Evolutionary conservation across 768 basidiomycete genomes (phyloP), one percentile per base, ranked within the genome.

Genomic region (Agrocybe pediades): DNA sequence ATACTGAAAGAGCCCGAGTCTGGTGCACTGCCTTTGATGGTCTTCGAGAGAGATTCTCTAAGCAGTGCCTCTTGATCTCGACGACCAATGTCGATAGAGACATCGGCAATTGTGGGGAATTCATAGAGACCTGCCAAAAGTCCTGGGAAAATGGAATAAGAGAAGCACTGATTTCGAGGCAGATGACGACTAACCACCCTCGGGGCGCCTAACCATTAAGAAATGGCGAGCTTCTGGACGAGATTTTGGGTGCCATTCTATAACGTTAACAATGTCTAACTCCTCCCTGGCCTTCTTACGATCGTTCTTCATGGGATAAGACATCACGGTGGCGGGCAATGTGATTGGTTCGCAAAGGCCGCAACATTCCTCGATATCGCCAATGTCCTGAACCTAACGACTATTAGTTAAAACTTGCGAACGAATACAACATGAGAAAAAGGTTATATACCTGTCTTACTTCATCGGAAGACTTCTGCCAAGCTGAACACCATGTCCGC

Each of bases 81-180:
- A 54, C 55, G 43, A 67, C 76, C 72, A 9, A 75, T 72, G 41
- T 75, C 69, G 61, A 69, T 71, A 36, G 78, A 65, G 52, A 88
- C 77, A 65, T 87, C 77, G 50, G 80, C 66, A 33, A 72, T 69
- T 19, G 90, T 83, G 51, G 93, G 91, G 72, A 95, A 95, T 64
- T 98, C 94, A 66, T 87, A 86, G 39, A 98, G 73, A 9, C 95
- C 93, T 17, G 92, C 95, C 49, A 98, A 76, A 42, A 98, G 85
- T 20, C 95, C 95, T 97, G 40, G 16, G 39, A 29, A 50, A 48
- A 53, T 47, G 51, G 21, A 56, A 46, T 58, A 56, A 21, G 20
- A 17, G 27, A 20, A 17, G 25, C n/a, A 46, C n/a, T n/a, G 29
- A 36, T 36, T n/a, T 11, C 11, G 23, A 29, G 29, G 20, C 24